These are phyloP conservation scores for Pulicaria dysenterica DNA, from an alignment of 129 eudicot species.

Conservation along the genomic window DNA sequence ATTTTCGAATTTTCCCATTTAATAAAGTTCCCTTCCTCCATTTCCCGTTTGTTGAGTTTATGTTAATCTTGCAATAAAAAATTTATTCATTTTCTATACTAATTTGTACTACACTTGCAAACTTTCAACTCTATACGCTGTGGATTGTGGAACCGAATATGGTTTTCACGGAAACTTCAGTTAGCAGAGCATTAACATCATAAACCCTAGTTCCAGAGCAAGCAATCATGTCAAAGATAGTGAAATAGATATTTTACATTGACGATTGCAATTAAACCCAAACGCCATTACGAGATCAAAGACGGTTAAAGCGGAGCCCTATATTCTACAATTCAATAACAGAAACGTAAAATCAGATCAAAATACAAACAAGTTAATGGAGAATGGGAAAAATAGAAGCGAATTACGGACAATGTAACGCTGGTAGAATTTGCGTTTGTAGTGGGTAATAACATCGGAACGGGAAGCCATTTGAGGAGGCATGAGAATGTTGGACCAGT, in stretches of 20 bases:
- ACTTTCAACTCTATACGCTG: too few relatives aligned
- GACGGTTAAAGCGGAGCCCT: background rate
- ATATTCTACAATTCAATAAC: background rate
- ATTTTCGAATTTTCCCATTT: too few relatives aligned
- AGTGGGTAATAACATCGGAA: conserved; percentile 61
- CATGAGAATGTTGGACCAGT: conserved; percentile 91
- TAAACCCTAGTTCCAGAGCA: background rate
- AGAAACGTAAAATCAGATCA: conserved; percentile 14
- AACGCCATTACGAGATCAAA: background rate
- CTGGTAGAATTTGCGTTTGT: conserved; percentile 90
- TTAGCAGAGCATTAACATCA: background rate
- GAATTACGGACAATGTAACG: conserved; percentile 62
- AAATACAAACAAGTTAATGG: background rate
- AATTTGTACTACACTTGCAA: too few relatives aligned
- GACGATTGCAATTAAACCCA: background rate
- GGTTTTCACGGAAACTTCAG: too few relatives aligned
- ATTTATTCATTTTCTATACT: too few relatives aligned
- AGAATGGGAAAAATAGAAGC: conserved; percentile 1
- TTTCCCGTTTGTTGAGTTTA: too few relatives aligned
- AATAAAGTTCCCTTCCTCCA: too few relatives aligned
- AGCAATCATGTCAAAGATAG: background rate
- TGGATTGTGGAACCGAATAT: too few relatives aligned
- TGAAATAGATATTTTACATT: background rate
- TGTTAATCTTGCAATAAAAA: too few relatives aligned
- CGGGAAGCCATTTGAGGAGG: conserved; percentile 78